phyloP scores from a whole-genome alignment of 345 rosid species.

The Arabis alpina region DNA sequence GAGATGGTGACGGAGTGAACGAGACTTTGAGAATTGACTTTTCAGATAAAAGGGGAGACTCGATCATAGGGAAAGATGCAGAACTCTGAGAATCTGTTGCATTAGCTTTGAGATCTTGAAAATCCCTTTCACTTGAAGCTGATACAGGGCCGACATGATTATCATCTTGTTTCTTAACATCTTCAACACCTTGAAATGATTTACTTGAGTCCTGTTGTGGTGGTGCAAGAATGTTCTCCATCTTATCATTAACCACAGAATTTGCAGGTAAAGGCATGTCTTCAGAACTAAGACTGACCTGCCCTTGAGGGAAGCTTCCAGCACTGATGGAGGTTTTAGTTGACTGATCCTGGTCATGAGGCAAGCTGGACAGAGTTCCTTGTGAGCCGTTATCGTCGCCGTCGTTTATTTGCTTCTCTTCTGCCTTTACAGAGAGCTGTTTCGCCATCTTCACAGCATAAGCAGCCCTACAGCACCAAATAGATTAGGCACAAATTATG shows the following conservation, averaged over 20 bases:
- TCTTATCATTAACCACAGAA: conserved; percentile 54
- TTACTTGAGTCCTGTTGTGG: conserved; percentile 56
- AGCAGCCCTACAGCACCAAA: conserved; percentile 70
- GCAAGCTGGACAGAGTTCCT: conserved; percentile 84
- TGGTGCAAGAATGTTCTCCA: conserved; percentile 46
- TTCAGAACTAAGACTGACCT: conserved; percentile 86
- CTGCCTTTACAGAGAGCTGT: conserved; percentile 69
- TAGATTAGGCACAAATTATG: conserved; percentile 22
- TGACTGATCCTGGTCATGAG: conserved; percentile 81
- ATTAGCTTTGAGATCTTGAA: conserved; percentile 47
- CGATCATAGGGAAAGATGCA: conserved; percentile 55
- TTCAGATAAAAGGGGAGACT: conserved; percentile 86
- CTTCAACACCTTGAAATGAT: conserved; percentile 53
- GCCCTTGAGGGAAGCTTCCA: conserved; percentile 91
- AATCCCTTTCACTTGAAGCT: conserved; percentile 56
- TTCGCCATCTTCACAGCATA: conserved; percentile 86
- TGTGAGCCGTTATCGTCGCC: conserved; percentile 80
- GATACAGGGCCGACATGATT: conserved; percentile 58
- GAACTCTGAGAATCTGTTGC: conserved; percentile 70
- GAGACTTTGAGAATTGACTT: conserved; percentile 69
- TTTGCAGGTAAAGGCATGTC: conserved; percentile 56
- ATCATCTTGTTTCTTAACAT: conserved; percentile 51
- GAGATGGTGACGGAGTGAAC: conserved; percentile 61
- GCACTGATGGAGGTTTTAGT: conserved; percentile 79
- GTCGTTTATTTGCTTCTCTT: conserved; percentile 83